Conservation (phyloP, 208 protist species). For the Trypanosoma conorhini region DNA sequence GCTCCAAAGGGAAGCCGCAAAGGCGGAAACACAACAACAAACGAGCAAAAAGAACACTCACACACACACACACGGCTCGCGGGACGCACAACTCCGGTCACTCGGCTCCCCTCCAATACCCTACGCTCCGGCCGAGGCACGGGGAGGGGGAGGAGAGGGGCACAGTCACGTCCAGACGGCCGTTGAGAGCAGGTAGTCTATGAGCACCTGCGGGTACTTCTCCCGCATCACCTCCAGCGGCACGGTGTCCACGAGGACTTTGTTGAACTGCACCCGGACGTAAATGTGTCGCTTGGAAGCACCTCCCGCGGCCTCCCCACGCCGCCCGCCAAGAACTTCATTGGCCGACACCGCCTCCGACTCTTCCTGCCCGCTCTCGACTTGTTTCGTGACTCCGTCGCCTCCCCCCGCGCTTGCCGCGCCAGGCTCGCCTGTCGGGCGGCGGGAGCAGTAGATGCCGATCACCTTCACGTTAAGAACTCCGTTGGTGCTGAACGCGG, state of each 20-base stretch:
- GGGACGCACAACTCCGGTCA: too few species aligned
- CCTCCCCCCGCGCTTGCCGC: neutral
- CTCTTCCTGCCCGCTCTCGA: neutral
- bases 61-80: too few species aligned
- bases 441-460: slow-evolving; percentile 30
- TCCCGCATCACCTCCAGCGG: slow-evolving; percentile 73
- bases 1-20: neutral
- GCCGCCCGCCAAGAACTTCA: neutral
- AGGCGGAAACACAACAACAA: neutral
- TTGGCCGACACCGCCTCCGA: neutral
- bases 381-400: neutral
- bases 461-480: slow-evolving; percentile 23
- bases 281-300: slow-evolving; percentile 49
- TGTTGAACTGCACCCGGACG: slow-evolving; percentile 71
- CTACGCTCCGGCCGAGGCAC: neutral
- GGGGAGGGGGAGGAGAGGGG: neutral
- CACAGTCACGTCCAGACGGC: slow-evolving; percentile 53
- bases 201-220: slow-evolving; percentile 77
- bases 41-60: slow-evolving; percentile 5
- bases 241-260: slow-evolving; percentile 54
- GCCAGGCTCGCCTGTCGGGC: neutral
- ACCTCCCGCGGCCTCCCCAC: neutral
- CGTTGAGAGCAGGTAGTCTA: slow-evolving; percentile 72
- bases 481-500: neutral
- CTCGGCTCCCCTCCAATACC: too few species aligned